A percentile compares a stretch with the other conserved stretches of the same genome.
These are phyloP conservation scores for Sporobolomyces pararoseus DNA, from an alignment of 768 basidiomycete genomes.

Conservation along the genomic window DNA sequence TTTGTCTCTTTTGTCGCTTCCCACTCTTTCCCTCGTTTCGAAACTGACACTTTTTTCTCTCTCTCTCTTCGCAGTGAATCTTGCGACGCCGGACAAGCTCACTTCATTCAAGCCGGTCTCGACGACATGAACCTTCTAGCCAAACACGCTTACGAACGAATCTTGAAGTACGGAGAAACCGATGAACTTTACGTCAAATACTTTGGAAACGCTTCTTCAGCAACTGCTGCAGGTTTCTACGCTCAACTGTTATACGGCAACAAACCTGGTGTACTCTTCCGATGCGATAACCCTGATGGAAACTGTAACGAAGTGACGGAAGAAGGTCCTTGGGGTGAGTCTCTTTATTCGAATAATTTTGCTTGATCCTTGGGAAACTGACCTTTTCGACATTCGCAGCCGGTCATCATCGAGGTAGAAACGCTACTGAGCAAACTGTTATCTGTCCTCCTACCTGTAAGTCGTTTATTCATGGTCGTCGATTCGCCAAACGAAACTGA, in stretches of 20 bases:
- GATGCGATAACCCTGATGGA: constrained; percentile 20
- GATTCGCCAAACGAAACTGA: too few relatives aligned
- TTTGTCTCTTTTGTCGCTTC: too few relatives aligned
- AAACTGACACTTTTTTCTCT: too few relatives aligned
- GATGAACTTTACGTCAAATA: constrained; percentile 27
- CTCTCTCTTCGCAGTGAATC: too few relatives aligned
- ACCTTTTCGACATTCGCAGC: neutral
- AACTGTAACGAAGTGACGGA: constrained; percentile 12
- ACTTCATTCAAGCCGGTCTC: constrained; percentile 28
- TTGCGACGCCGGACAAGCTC: constrained; percentile 20
- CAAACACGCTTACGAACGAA: constrained; percentile 29
- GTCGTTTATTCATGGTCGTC: too few relatives aligned
- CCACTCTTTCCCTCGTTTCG: too few relatives aligned
- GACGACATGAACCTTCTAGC: constrained; percentile 32
- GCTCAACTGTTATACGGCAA: constrained; percentile 26
- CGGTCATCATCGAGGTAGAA: constrained; percentile 28
- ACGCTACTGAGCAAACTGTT: constrained; percentile 29
- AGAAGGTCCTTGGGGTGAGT: constrained; percentile 26
- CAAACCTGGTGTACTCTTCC: constrained; percentile 22
- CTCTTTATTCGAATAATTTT: too few relatives aligned
- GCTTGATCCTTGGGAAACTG: too few relatives aligned
- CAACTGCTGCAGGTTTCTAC: constrained; percentile 23
- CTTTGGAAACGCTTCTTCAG: constrained; percentile 29
- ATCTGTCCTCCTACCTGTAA: constrained; percentile 32
- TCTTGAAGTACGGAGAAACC: constrained; percentile 21